Conservation (phyloP, 441 rosid genomes). For the Syzygium syzygioides region DNA sequence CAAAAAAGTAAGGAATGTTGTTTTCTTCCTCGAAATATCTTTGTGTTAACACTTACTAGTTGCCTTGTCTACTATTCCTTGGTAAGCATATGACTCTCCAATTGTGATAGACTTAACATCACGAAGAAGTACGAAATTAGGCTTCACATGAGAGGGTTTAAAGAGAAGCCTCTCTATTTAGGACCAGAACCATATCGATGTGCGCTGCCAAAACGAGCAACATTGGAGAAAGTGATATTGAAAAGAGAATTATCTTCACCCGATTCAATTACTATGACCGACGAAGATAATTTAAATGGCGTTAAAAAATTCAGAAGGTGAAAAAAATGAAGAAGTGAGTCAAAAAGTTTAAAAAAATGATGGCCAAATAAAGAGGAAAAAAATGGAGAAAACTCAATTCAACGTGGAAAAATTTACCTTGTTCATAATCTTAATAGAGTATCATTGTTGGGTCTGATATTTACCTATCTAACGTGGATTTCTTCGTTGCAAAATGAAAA, state of each 20-base stretch:
- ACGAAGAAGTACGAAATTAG: background rate
- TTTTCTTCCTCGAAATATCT: too few relatives aligned
- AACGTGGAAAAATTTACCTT: background rate
- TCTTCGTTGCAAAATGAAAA: background rate
- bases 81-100: background rate
- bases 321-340: background rate
- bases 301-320: background rate
- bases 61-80: background rate
- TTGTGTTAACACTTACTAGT: background rate
- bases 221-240: background rate
- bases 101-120: background rate
- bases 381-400: background rate
- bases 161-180: background rate
- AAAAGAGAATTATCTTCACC: background rate
- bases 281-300: background rate
- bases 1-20: too few relatives aligned
- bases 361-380: background rate
- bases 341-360: background rate
- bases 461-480: background rate
- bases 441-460: background rate
- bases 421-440: background rate
- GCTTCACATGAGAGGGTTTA: background rate
- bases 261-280: background rate
- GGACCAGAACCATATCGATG: background rate
- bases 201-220: background rate